Conservation (phyloP, 768 basidiomycete genomes). For the Calocybe cyanea region DNA sequence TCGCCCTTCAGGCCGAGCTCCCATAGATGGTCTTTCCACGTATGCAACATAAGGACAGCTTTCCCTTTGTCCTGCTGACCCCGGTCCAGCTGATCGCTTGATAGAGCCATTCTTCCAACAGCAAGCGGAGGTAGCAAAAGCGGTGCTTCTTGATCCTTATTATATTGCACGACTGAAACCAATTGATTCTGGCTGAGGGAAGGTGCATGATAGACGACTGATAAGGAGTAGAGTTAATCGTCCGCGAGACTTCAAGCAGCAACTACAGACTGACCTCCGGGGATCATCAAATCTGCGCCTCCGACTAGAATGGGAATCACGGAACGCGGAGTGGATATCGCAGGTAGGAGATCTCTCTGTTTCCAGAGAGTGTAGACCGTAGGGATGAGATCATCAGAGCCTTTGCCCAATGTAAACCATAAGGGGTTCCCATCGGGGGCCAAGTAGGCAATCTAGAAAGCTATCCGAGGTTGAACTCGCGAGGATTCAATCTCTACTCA, state of each 20-base stretch:
- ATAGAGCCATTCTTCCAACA: constrained; percentile 67
- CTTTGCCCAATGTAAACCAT: constrained; percentile 76
- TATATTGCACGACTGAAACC: constrained; percentile 58
- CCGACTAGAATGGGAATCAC: constrained; percentile 70
- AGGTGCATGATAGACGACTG: constrained; percentile 57
- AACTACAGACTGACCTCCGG: constrained; percentile 57
- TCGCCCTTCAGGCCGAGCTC: constrained; percentile 64
- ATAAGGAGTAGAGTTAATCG: constrained; percentile 26
- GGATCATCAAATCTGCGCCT: constrained; percentile 89
- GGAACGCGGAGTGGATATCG: constrained; percentile 63
- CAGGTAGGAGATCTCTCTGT: constrained; percentile 60
- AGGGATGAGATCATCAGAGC: constrained; percentile 66
- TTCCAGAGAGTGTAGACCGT: constrained; percentile 84
- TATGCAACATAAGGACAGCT: constrained; percentile 68
- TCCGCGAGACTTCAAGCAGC: neutral
- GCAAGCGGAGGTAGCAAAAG: constrained; percentile 60
- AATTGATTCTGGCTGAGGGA: constrained; percentile 45
- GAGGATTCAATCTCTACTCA: constrained; percentile 21
- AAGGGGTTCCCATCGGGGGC: constrained; percentile 65
- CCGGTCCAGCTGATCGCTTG: constrained; percentile 41
- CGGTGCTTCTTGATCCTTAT: constrained; percentile 25
- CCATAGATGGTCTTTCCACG: constrained; percentile 77
- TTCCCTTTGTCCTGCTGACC: constrained; percentile 62
- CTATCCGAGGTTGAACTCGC: too few species aligned
- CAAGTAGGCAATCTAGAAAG: constrained; percentile 57